These are phyloP conservation scores for Suillus lakei DNA, from an alignment of 768 basidiomycete species.

Conservation along the genomic window DNA sequence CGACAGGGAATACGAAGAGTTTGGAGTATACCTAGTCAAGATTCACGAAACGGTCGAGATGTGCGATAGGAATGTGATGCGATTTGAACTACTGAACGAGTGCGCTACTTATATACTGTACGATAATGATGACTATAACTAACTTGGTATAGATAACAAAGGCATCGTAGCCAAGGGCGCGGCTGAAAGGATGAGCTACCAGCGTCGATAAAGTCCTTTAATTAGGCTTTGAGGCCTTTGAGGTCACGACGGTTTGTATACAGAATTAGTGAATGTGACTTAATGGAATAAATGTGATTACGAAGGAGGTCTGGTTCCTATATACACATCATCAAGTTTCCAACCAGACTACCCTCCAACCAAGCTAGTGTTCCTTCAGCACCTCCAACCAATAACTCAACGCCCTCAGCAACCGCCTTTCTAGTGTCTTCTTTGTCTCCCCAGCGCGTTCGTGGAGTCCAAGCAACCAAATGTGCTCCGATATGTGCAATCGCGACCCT, in stretches of 20 bases:
- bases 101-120: neutral
- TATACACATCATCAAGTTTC: slow-evolving; percentile 18
- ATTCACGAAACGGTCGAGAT: neutral
- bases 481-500: slow-evolving; percentile 48
- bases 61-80: neutral
- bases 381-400: slow-evolving; percentile 46
- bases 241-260: no score
- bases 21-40: neutral
- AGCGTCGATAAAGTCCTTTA: neutral
- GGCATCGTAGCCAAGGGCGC: neutral
- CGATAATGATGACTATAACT: no score
- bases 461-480: slow-evolving; percentile 59
- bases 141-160: no score
- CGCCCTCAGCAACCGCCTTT: slow-evolving; percentile 54
- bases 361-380: slow-evolving; percentile 29
- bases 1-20: neutral
- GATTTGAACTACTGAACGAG: neutral
- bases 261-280: no score
- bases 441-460: slow-evolving; percentile 57
- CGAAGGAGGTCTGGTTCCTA: no score
- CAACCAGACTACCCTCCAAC: slow-evolving; percentile 36
- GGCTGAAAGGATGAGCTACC: neutral
- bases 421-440: slow-evolving; percentile 50
- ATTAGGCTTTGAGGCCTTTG: no score
- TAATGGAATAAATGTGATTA: no score